Base-by-base conservation (phyloP, 2,329 filamentous ascomycete genomes). In the Chaetothyriales sp. region DNA sequence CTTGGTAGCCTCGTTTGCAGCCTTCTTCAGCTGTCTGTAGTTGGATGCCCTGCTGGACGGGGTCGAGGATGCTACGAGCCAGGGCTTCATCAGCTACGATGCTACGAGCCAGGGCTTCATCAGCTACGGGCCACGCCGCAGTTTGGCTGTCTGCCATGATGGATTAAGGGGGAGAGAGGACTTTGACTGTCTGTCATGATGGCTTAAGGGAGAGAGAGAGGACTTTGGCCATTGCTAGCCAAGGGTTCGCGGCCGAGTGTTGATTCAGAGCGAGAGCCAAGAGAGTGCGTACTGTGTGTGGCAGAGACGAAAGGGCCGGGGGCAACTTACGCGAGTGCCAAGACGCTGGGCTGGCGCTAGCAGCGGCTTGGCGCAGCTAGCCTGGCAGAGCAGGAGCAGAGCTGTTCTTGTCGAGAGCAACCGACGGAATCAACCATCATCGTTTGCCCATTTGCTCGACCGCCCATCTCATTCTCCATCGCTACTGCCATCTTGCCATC, bases 1-100 rank as follows among this genome's bases (percentile, higher is more conserved):
- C 77, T 94, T 94, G 66, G 87, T 94, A 40, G 81, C 75, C 69
- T 87, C 85, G 77, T 89, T 90, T 67, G 86, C 86, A 56, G 87
- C 86, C 77, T 92, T 94, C 77, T 92, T 92, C 60, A 89, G 72
- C 76, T 92, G 86, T 49, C 54, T 48, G 60, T 68, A 69, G 61
- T 71, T 74, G 46, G 70, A 73, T 52, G 74, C 82, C 82, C 64
- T 85, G 82, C 73, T 90, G 85, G 55, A 90, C 77, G 51, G 89
- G 77, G 62, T 94, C 85, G 58, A 95, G 80, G 58, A 95, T 81
- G 68, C 89, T 82, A 74, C 89, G 83, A 51, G 85, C 80, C 58
- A 94, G 76, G 63, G 22, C 22, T 4, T 25, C 22, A 66, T 87
- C 83, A 69, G 85, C 83, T 67, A 85, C 68, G 56, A 95, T 81